A percentile compares a stretch with the other conserved stretches of the same genome.
These are phyloP conservation scores for Mycogone perniciosa DNA, from an alignment of 2,329 filamentous ascomycete species.

Conservation along the genomic window DNA sequence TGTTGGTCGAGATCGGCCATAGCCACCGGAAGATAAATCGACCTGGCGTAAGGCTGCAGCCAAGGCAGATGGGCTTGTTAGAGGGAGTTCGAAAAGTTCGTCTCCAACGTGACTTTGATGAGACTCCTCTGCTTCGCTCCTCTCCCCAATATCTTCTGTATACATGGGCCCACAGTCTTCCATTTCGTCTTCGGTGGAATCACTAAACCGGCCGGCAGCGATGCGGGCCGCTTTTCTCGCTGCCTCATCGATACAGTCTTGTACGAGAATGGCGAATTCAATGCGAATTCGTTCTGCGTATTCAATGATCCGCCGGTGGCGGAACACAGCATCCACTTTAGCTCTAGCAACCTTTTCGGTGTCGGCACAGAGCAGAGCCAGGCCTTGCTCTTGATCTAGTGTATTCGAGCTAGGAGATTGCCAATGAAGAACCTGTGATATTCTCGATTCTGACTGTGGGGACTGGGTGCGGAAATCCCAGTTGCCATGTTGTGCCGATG, in stretches of 20 bases:
- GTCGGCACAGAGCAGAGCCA: constrained; percentile 81
- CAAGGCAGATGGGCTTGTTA: constrained; percentile 44
- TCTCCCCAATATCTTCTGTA: constrained; percentile 19
- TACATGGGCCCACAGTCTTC: constrained; percentile 21
- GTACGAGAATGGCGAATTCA: constrained; percentile 86
- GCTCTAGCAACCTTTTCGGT: constrained; percentile 77
- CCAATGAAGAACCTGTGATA: constrained; percentile 93
- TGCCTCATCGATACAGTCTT: constrained; percentile 91
- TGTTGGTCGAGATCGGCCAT: constrained; percentile 41
- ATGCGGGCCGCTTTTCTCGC: constrained; percentile 84
- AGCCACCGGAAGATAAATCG: constrained; percentile 24
- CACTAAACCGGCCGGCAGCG: constrained; percentile 75
- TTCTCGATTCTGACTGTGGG: constrained; percentile 89
- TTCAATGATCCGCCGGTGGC: constrained; percentile 87
- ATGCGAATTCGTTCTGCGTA: constrained; percentile 93
- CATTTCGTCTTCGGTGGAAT: constrained; percentile 61
- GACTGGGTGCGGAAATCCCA: constrained; percentile 89
- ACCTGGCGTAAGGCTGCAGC: constrained; percentile 46
- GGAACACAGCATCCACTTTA: constrained; percentile 89
- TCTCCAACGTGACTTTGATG: constrained; percentile 31
- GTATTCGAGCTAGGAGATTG: constrained; percentile 89
- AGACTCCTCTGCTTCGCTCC: constrained; percentile 33
- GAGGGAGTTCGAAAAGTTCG: constrained; percentile 36
- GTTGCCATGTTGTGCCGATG: constrained; percentile 47
- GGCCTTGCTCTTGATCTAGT: constrained; percentile 84